Evolutionary conservation across 1,284 basidiomycete genomes (phyloP).

Genomic region (Agroathelia rolfsii): DNA sequence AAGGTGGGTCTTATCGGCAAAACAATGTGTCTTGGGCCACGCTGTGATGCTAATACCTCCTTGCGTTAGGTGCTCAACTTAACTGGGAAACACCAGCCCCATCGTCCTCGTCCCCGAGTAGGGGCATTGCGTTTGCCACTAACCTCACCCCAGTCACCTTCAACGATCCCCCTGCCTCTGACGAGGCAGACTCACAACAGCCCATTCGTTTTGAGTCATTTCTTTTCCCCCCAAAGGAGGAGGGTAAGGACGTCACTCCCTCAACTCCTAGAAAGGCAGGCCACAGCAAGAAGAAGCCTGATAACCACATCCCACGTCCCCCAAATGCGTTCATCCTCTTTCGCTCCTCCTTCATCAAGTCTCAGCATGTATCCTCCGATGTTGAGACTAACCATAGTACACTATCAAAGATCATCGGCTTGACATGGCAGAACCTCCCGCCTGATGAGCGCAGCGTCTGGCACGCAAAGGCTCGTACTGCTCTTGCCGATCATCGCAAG

Average conservation of each 20-base stretch:
- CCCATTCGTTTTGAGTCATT: conserved; percentile 32
- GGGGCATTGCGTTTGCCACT: conserved; percentile 45
- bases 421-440: conserved; percentile 66
- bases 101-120: conserved; percentile 34
- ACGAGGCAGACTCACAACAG: conserved; percentile 21
- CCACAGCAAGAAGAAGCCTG: conserved; percentile 57
- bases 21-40: too few species aligned
- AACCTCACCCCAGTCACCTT: conserved; percentile 53
- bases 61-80: conserved; percentile 33
- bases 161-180: conserved; percentile 31
- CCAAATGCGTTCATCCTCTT: conserved; percentile 88
- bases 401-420: conserved; percentile 59
- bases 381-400: conserved; percentile 78
- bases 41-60: too few species aligned
- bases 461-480: conserved; percentile 55
- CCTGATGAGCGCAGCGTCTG: conserved; percentile 61
- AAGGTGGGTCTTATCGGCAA: too few species aligned
- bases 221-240: conserved; percentile 31
- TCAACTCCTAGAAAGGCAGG: conserved; percentile 16
- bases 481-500: conserved; percentile 56
- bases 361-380: conserved; percentile 61
- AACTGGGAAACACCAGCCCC: conserved; percentile 41
- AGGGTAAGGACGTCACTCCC: too few species aligned
- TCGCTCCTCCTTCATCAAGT: conserved; percentile 71
- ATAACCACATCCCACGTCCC: conserved; percentile 76